Evolutionary conservation across 352 stramenopile species (phyloP), one percentile per base, ranked within the genome.

Genomic region (Globisporangium middletonii): DNA sequence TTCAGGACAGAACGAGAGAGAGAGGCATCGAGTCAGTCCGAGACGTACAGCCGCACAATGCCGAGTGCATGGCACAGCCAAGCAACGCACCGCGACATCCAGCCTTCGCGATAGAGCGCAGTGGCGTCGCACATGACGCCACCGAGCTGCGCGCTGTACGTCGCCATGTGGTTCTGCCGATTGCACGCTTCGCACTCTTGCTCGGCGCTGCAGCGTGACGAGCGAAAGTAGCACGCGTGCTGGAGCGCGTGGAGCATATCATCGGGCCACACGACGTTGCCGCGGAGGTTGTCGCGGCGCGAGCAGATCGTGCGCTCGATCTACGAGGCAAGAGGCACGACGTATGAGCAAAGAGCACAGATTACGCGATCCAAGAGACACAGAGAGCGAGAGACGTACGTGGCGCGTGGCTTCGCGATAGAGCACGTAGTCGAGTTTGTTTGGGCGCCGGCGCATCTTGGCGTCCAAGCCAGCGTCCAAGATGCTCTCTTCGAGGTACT

Each of bases 151-250:
- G 84, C 75, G 12, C 72, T 63, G 51, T 75, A 79, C 4, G 77
- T 85, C 28, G 79, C 83, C 18, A 72, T 64, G 60, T 93, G 83
- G 54, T 88, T 75, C 8, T 60, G 65, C 18, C 83, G 85, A 18
- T 88, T 87, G 65, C 85, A 95, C 2, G 81, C 83, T 15, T 93
- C 66, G 53, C 85, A 95, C 55, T 88, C 73, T 15, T 69, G 66
- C 6, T 74, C 69, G 9, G 53, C 57, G 2, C 63, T 58, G 26
- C 67, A 68, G 2, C 65, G 67, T 13, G 46, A 62, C 28, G 77
- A 79, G 19, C 64, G 66, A 33, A 79, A 76, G 15, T 60, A 57
- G 1, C 77, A 78, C 16, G 76, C 73, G 57, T 48, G 59, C 2
- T 79, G 65, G 18, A 93, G 50, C 26, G 69, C 68, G 1, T 84